Percentiles rank a stretch among this genome's conserved stretches.
Conservation (phyloP, 345 rosid genomes). For the Angophora floribunda region DNA sequence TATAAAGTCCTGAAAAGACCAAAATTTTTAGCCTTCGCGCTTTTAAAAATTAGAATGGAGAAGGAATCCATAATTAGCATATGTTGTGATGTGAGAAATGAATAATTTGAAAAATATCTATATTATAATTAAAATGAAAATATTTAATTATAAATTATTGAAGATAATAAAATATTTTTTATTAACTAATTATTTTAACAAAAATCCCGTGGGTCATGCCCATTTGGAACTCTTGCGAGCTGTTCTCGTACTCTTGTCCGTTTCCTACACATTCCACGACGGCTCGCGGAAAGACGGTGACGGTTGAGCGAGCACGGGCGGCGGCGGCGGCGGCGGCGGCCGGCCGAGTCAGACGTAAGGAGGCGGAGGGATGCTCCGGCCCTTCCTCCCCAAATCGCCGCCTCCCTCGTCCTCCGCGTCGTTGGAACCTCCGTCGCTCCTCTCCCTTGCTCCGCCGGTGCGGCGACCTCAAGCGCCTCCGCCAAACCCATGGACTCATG, state of each 20-base stretch:
- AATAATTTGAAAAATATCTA: neutral
- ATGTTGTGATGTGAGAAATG: accelerated
- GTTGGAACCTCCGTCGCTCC: neutral
- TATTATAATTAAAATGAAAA: accelerated
- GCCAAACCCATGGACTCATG: conserved; percentile 43
- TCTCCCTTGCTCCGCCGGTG: conserved; percentile 7
- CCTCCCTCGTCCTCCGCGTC: neutral
- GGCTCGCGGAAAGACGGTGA: neutral
- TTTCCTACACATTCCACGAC: neutral
- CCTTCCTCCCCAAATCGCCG: neutral
- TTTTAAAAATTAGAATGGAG: neutral
- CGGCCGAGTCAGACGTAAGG: neutral
- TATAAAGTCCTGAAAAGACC: neutral
- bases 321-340: neutral
- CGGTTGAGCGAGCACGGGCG: neutral
- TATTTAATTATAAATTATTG: neutral
- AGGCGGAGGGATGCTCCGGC: neutral
- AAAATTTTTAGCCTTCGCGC: neutral
- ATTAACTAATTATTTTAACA: neutral
- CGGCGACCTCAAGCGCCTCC: conserved; percentile 27
- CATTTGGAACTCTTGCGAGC: neutral
- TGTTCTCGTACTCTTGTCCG: neutral
- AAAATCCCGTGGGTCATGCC: neutral
- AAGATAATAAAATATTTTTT: neutral
- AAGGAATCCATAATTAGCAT: neutral